Evolutionary conservation across 495 filamentous ascomycete genomes (phyloP), one percentile per base, ranked within the genome.

Genomic region (Entonaema liquescens): DNA sequence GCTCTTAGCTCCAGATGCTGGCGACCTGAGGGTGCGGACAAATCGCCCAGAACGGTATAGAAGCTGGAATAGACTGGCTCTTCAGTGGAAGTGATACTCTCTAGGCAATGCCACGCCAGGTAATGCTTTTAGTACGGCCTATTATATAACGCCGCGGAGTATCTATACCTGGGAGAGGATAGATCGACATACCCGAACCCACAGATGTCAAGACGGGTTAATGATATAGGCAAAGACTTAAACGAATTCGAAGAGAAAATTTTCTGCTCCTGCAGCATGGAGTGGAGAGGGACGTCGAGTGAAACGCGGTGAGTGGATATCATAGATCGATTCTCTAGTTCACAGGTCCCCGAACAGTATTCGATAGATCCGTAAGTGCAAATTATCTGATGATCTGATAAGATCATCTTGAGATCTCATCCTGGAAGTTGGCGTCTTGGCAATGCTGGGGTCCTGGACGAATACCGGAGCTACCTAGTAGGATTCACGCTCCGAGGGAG

Each of bases 341-440:
- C 19, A 21, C 21, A 15, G 23, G 29, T 56, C 9, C 25, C 25
- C 3, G 12, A 23, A 42, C 5, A 26, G 15, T 19, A 36, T 3
- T 54, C 17, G 47, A 36, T 47, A 35, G 11, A 25, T 31, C 26
- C n/a, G 23, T 56, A 42, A 19, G 56, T 42, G 17, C 26, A 50
- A 67, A 65, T 68, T 76, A 79, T 79, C 80, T 80, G 80, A 83
- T 83, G 76, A 83, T 83, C 81, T 79, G 81, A 83, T 83, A 83
- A 83, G 81, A 83, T 83, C 62, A 60, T 72, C 35, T 65, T 2
- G 58, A 69, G 62, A 64, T 67, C 73, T 54, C 40, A 61, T 23
- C 59, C 49, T 26, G 26, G 49, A 53, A 29, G 13, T 53, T n/a
- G 4, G 29, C 19, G 42, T 33, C 65, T 70, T 60, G 62, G 59